Evolutionary conservation across 164 flowering plant species (phyloP).

Genomic region (Sextonia rubra): DNA sequence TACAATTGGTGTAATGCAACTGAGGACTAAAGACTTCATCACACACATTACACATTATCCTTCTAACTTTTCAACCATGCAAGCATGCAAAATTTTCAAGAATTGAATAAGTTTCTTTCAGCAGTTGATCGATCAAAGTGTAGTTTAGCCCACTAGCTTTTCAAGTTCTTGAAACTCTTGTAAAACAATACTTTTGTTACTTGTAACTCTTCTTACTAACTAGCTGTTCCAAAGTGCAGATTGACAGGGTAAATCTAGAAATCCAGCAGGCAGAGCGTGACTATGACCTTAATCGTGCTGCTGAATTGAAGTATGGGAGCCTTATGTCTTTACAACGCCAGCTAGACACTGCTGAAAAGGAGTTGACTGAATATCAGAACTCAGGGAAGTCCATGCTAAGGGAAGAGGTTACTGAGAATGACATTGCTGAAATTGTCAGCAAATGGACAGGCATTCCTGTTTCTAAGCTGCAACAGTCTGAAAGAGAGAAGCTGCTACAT

Average conservation of each 20-base stretch:
- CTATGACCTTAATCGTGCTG: constrained; percentile 96
- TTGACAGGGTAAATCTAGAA: constrained; percentile 94
- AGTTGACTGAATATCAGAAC: constrained; percentile 67
- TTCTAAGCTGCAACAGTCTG: constrained; percentile 92
- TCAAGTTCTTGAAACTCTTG: too few species aligned
- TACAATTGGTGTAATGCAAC: too few species aligned
- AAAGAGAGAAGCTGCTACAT: constrained; percentile 78
- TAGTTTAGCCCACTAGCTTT: too few species aligned
- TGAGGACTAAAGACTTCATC: too few species aligned
- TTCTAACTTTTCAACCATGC: too few species aligned
- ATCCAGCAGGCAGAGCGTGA: constrained; percentile 96
- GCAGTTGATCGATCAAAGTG: too few species aligned
- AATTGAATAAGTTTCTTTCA: too few species aligned
- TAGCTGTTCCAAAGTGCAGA: constrained; percentile 36
- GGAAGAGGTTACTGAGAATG: constrained; percentile 84
- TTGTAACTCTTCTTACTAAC: neutral
- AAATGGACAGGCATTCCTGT: constrained; percentile 99
- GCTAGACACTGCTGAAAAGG: constrained; percentile 74
- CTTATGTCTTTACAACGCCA: constrained; percentile 81
- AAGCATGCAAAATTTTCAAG: too few species aligned
- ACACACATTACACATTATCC: too few species aligned
- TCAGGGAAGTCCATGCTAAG: constrained; percentile 96
- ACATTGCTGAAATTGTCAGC: constrained; percentile 93
- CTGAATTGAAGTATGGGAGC: constrained; percentile 90
- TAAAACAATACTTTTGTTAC: too few species aligned